Percentiles rank a stretch among this genome's conserved stretches.
Evolutionary conservation across 495 filamentous ascomycete species (phyloP).

Genomic region (Tuber borchii): DNA sequence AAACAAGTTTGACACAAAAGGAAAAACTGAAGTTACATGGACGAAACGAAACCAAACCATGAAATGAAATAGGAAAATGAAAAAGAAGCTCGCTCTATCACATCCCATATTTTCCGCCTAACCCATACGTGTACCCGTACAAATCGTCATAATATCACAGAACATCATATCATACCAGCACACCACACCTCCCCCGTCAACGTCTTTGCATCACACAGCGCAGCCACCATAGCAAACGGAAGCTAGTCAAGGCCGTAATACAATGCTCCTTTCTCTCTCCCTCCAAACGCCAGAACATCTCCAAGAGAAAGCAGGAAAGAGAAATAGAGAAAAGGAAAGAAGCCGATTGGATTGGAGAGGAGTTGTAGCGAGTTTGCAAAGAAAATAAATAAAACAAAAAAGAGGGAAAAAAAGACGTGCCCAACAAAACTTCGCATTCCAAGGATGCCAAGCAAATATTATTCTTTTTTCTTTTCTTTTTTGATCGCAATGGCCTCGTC

Average conservation of each 20-base stretch:
- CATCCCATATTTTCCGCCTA: neutral
- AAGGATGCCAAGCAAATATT: neutral
- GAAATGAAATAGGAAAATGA: neutral
- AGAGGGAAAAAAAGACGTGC: neutral
- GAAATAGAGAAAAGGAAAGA: neutral
- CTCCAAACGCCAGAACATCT: neutral
- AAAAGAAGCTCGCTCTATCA: neutral
- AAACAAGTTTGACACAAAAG: neutral
- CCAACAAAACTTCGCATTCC: neutral
- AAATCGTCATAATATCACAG: neutral
- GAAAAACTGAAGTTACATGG: constrained; percentile 1
- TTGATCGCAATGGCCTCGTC: neutral
- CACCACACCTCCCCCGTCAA: neutral
- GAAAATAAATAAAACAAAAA: neutral
- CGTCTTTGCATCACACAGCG: neutral
- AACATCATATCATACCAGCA: neutral
- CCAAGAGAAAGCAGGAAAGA: neutral
- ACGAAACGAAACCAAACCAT: neutral
- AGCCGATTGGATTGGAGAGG: neutral
- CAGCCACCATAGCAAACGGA: neutral
- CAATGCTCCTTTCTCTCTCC: neutral
- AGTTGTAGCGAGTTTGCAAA: neutral
- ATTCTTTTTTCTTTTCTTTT: neutral
- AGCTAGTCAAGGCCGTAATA: neutral
- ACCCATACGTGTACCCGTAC: neutral